Evolutionary conservation across 345 rosid genomes (phyloP).

Genomic region (Eucalyptus marginata): DNA sequence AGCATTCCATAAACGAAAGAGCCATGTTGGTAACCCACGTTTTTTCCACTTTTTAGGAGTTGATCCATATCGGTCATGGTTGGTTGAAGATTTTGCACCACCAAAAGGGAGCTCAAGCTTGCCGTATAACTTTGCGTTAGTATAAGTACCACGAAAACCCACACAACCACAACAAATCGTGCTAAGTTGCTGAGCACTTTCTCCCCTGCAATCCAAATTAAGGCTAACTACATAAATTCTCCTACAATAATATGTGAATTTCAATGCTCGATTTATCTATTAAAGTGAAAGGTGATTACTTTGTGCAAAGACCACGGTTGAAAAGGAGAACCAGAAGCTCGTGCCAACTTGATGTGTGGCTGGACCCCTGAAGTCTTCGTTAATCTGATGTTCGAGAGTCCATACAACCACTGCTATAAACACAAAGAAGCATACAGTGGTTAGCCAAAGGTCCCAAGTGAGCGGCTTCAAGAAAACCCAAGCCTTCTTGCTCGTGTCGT

Average conservation of each 20-base stretch:
- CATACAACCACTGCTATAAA: background rate
- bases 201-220: background rate
- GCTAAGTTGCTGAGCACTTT: background rate
- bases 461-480: background rate
- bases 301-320: background rate
- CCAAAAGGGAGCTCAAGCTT: background rate
- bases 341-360: background rate
- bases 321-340: background rate
- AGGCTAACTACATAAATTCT: no score
- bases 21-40: background rate
- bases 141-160: background rate
- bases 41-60: background rate
- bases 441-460: background rate
- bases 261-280: background rate
- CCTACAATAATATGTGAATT: background rate
- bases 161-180: background rate
- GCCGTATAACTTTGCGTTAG: background rate
- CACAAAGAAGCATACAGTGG: background rate
- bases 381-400: background rate
- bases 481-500: background rate
- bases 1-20: background rate
- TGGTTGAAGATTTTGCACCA: background rate
- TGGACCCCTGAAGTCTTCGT: background rate
- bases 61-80: background rate
- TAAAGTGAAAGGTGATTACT: background rate